Evolutionary conservation across 2,329 filamentous ascomycete species (phyloP).

Genomic region (Trichoderma afroharzianum): DNA sequence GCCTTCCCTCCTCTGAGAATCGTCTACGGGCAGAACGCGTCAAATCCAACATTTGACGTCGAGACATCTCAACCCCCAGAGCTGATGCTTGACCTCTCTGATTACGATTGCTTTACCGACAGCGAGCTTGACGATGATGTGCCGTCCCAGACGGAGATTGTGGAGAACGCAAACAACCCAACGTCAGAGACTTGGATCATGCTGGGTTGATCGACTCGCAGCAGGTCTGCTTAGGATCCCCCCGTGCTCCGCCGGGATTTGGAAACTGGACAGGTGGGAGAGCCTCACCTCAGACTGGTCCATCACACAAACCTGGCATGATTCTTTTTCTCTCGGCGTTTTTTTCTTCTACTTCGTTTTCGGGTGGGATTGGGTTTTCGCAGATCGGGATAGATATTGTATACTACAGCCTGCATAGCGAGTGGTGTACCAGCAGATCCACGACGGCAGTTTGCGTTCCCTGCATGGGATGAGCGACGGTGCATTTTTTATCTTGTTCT

Average conservation of each 20-base stretch:
- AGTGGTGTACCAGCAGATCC: constrained; percentile 13
- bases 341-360: not conserved
- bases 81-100: constrained; percentile 33
- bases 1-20: constrained; percentile 35
- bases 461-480: not conserved
- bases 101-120: constrained; percentile 38
- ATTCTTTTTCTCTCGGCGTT: constrained; percentile 6
- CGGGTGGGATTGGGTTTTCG: not conserved
- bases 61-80: constrained; percentile 37
- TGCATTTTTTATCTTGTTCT: not conserved
- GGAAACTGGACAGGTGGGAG: constrained; percentile 27
- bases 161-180: constrained; percentile 27
- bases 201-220: constrained; percentile 43
- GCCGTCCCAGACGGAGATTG: constrained; percentile 31
- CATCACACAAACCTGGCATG: constrained; percentile 26
- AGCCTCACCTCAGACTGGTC: constrained; percentile 38
- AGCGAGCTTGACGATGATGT: constrained; percentile 33
- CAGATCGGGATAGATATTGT: constrained; percentile 8
- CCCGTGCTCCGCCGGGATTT: constrained; percentile 27
- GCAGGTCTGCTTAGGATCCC: constrained; percentile 38
- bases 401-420: constrained; percentile 3
- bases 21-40: constrained; percentile 38
- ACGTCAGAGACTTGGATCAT: constrained; percentile 40
- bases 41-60: constrained; percentile 32
- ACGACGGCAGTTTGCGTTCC: constrained; percentile 4